Base-by-base conservation (phyloP, 2,329 filamentous ascomycete genomes). In the Scytalidium lignicola region DNA sequence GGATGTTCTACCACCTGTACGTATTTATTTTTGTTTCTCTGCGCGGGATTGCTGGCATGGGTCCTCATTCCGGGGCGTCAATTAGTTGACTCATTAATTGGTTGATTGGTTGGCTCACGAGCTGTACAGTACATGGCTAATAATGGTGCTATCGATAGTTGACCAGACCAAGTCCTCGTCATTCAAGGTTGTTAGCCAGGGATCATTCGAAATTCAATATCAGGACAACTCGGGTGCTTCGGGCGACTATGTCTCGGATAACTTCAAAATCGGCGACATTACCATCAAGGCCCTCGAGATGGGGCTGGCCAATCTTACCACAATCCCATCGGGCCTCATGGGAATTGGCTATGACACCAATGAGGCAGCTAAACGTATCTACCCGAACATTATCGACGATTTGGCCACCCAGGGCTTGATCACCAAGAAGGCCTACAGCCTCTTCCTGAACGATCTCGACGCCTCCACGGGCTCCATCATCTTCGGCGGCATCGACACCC, bases 131-230 rank as follows among this genome's bases (percentile, higher is more conserved):
- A 43, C 20, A 22, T 41, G 21, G 23, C 39, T 45, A 40, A 37
- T 28, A n/a, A 28, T 41, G 23, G 42, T 10, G 20, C 17, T 19
- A 7, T n/a, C 41, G 22, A 4, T 48, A 83, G 80, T 77, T 62
- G 62, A 80, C 55, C 63, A 70, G 9, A 54, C 56, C 7, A 59
- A 67, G 2, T 83, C 79, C 58, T 70, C 67, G 1, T 76, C 78
- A 3, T 81, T 71, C 60, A 55, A 70, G 17, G 45, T 71, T 2
- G 65, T 80, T 37, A 65, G 67, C 12, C 42, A 52, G 8, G 58
- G 64, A 48, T 71, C 67, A n/a, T 83, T 84, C 58, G 65, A 74
- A 51, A 86, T 88, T 54, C 70, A 68, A 18, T 85, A 87, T 55
- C 75, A 85, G 53, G 78, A 84, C 58, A 69, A 72, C 32, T 74